Conservation (phyloP, 2,329 filamentous ascomycete genomes). For the Arthrocladium fulminans region DNA sequence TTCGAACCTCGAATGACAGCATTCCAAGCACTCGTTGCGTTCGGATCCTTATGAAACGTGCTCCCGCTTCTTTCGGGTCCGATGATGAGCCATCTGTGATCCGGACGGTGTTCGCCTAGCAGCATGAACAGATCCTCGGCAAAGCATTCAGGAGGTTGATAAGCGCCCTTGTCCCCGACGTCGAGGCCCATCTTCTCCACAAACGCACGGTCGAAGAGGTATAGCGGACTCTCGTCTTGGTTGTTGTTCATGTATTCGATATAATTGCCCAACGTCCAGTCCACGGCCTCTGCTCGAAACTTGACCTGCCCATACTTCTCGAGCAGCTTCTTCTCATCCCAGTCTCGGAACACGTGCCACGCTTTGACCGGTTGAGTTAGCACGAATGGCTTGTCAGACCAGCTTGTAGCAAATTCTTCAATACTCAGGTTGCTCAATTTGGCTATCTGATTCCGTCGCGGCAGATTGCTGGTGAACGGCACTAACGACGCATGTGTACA, state of each 20-base stretch:
- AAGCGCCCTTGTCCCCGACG: conserved; percentile 48
- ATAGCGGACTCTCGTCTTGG: conserved; percentile 78
- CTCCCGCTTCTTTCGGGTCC: conserved; percentile 80
- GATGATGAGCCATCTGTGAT: conserved; percentile 86
- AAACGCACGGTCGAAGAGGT: conserved; percentile 83
- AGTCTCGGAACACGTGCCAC: conserved; percentile 70
- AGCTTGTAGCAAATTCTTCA: conserved; percentile 63
- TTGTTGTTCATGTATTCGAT: conserved; percentile 71
- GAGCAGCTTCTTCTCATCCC: conserved; percentile 62
- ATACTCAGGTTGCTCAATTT: conserved; percentile 60
- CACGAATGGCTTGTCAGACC: conserved; percentile 77
- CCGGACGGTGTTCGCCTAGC: conserved; percentile 67
- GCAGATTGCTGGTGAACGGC: conserved; percentile 63
- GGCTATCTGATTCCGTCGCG: conserved; percentile 61
- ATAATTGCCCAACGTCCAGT: conserved; percentile 81
- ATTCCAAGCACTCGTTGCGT: conserved; percentile 76
- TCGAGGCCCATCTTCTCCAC: conserved; percentile 72
- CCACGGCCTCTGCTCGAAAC: conserved; percentile 86
- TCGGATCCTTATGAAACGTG: conserved; percentile 83
- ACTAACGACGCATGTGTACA: conserved; percentile 67
- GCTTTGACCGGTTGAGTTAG: conserved; percentile 69
- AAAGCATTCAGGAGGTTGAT: conserved; percentile 77
- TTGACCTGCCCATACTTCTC: conserved; percentile 54
- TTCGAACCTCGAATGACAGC: conserved; percentile 82
- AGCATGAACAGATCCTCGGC: conserved; percentile 77